Conservation (phyloP, 169 alveolate species). For the Toxoplasma gondii region DNA sequence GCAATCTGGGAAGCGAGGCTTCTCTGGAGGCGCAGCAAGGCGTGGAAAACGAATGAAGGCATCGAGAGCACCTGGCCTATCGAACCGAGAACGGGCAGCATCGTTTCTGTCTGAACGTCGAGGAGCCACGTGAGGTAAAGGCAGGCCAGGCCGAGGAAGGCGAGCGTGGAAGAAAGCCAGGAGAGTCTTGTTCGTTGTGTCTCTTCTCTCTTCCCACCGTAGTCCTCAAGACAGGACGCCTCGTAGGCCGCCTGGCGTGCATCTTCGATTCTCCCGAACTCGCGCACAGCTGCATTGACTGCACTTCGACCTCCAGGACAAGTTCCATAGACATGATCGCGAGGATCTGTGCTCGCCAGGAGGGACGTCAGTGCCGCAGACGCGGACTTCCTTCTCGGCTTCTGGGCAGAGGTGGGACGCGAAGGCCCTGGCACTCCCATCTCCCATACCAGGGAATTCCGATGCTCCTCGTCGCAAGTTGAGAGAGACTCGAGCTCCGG, state of each 20-base stretch:
- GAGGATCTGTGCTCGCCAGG: conserved; percentile 11
- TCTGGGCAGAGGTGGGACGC: background rate
- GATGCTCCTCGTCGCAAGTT: conserved; percentile 12
- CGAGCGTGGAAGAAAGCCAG: background rate
- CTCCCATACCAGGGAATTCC: background rate
- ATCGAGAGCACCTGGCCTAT: background rate
- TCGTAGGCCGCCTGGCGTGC: background rate
- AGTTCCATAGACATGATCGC: background rate
- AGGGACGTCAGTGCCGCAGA: background rate
- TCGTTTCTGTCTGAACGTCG: conserved; percentile 21
- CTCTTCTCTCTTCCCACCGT: background rate
- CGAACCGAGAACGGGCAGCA: background rate
- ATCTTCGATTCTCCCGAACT: background rate
- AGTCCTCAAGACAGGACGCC: background rate
- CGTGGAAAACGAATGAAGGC: background rate
- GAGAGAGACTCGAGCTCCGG: conserved; percentile 9
- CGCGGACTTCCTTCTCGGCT: background rate
- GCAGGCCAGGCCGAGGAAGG: background rate
- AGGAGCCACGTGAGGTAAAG: background rate
- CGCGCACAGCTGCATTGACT: background rate
- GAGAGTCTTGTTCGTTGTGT: background rate
- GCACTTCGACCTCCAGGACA: background rate
- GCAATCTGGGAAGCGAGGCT: background rate
- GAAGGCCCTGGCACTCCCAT: background rate
- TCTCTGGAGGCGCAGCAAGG: background rate